These are phyloP conservation scores for Chaetomidium leptoderma DNA, from an alignment of 495 filamentous ascomycete genomes.

Conservation along the genomic window DNA sequence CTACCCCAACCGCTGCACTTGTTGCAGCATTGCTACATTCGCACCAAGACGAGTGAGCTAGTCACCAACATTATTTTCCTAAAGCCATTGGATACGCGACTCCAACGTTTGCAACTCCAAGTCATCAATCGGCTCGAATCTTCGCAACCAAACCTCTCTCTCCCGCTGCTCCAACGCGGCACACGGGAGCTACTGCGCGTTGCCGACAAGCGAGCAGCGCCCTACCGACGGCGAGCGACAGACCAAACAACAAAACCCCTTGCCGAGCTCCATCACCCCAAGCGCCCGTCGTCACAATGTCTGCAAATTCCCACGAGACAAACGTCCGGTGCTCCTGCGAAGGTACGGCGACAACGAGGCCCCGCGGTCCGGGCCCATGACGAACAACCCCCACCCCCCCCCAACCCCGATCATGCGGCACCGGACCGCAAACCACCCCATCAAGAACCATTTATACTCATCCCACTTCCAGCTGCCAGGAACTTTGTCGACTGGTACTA, in stretches of 20 bases:
- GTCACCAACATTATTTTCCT: neutral
- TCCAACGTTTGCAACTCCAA: neutral
- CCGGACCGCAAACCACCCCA: neutral
- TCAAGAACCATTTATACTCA: constrained; percentile 8
- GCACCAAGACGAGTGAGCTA: no score
- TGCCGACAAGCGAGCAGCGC: neutral
- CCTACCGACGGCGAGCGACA: neutral
- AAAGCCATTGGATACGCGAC: neutral
- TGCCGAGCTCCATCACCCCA: neutral
- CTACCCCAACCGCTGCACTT: no score
- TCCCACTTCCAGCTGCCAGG: constrained; percentile 34
- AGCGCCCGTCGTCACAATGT: constrained; percentile 3
- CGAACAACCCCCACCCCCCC: neutral
- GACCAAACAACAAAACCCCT: neutral
- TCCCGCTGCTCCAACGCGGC: neutral
- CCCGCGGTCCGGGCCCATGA: constrained; percentile 9
- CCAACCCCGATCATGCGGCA: neutral
- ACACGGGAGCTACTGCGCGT: neutral
- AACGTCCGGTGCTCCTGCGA: constrained; percentile 28
- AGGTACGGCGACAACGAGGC: constrained; percentile 23
- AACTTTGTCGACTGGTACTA: constrained; percentile 44
- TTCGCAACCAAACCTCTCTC: no score
- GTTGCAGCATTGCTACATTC: no score
- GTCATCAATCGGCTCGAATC: neutral
- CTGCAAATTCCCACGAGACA: constrained; percentile 18